These are phyloP conservation scores for Clonostachys byssicola DNA, from an alignment of 2,329 filamentous ascomycete species.

Conservation along the genomic window DNA sequence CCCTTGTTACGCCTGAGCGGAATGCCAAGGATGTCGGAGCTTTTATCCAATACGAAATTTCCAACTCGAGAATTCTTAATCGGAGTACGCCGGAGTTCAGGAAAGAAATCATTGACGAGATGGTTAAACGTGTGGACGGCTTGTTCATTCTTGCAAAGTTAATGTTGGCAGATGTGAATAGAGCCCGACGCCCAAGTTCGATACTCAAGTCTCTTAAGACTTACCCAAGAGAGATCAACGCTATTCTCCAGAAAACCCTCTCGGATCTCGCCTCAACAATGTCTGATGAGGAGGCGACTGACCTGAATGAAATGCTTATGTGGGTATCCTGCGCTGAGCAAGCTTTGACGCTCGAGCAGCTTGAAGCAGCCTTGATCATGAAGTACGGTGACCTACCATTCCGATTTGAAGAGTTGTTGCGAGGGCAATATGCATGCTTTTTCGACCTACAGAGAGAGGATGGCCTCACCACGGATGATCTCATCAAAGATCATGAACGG, in stretches of 20 bases:
- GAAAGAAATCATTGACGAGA: slow-evolving; percentile 28
- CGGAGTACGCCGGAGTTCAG: slow-evolving; percentile 23
- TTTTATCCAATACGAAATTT: slow-evolving; percentile 35
- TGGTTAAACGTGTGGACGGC: slow-evolving; percentile 36
- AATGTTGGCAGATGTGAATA: slow-evolving; percentile 43
- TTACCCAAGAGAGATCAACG: slow-evolving; percentile 38
- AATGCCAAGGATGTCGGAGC: slow-evolving; percentile 33
- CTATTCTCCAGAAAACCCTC: slow-evolving; percentile 34
- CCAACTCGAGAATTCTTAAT: slow-evolving; percentile 28
- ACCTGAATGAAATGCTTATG: slow-evolving; percentile 39
- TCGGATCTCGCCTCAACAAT: slow-evolving; percentile 32
- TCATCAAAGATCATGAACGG: slow-evolving; percentile 29
- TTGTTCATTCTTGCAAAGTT: slow-evolving; percentile 45
- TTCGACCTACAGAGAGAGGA: slow-evolving; percentile 40
- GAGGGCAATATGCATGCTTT: slow-evolving; percentile 39
- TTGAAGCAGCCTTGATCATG: slow-evolving; percentile 37
- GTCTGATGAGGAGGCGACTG: slow-evolving; percentile 28
- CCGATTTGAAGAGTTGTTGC: slow-evolving; percentile 34
- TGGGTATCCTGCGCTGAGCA: slow-evolving; percentile 41
- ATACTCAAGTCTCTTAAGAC: slow-evolving; percentile 36
- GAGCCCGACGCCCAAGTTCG: slow-evolving; percentile 36
- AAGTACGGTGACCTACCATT: slow-evolving; percentile 32
- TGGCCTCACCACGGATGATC: slow-evolving; percentile 33
- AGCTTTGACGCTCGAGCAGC: slow-evolving; percentile 34
- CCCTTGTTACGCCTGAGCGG: slow-evolving; percentile 36